These are phyloP conservation scores for Tolypocladium sp. DNA, from an alignment of 2,329 filamentous ascomycete species.

Conservation along the genomic window DNA sequence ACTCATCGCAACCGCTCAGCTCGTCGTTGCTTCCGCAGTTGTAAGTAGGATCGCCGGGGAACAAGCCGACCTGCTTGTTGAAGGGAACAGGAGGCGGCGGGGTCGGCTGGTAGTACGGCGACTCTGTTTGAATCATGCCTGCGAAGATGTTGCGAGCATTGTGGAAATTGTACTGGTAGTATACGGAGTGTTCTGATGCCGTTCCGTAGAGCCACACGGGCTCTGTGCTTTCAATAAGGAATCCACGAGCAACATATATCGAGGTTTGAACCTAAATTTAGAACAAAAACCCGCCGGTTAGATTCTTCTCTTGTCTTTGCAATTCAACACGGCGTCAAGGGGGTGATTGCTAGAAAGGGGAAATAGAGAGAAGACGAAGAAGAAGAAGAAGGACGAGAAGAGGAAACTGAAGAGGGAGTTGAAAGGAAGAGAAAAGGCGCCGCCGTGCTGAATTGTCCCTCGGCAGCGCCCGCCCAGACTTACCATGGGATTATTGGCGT, in stretches of 20 bases:
- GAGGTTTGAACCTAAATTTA: conserved; percentile 14
- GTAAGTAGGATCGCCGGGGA: conserved; percentile 8
- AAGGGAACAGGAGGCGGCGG: conserved; percentile 11
- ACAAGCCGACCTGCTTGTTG: not conserved
- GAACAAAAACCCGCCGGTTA: no score
- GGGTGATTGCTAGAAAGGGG: no score
- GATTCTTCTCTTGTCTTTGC: no score
- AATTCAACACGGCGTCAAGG: no score
- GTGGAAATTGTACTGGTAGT: conserved; percentile 42
- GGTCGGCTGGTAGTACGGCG: conserved; percentile 48
- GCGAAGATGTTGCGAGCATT: conserved; percentile 41
- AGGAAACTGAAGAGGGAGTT: no score
- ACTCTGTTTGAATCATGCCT: conserved; percentile 59
- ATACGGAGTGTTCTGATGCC: conserved; percentile 37
- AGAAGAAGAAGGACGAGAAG: no score
- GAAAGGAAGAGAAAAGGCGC: no score
- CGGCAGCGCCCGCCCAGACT: no score
- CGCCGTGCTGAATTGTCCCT: no score
- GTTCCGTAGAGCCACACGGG: conserved; percentile 29
- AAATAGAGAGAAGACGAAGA: no score
- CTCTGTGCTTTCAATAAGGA: conserved; percentile 20
- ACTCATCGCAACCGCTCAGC: conserved; percentile 9
- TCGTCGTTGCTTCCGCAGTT: conserved; percentile 4
- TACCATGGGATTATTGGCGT: conserved; percentile 49
- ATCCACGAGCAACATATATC: conserved; percentile 25